Base-by-base conservation (phyloP, 1,284 basidiomycete genomes). In the Trichosporon faecale region DNA sequence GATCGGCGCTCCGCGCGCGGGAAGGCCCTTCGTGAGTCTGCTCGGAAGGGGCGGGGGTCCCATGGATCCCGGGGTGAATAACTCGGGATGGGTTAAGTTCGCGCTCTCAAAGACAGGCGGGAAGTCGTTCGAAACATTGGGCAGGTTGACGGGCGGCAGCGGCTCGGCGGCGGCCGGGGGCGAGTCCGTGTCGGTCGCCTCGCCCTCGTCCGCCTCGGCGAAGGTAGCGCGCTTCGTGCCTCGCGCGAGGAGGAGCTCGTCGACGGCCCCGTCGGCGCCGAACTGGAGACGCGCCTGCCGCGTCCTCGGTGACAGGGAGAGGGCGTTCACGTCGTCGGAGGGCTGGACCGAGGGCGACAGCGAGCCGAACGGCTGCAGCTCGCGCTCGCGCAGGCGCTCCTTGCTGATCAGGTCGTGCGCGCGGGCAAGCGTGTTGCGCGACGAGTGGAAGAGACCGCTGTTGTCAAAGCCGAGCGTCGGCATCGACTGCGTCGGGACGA, bases 81-180 rank as follows among this genome's bases (percentile, higher is more conserved):
- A 71, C 57, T 77, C 76, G 2, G 79, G 79, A 23, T 80, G 77
- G 4, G 79, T 71, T 49, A 78, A 67, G 2, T 72, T 60, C 0
- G 80, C 74, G 11, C 75, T 73, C 18, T 61, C 69, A 67, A 82
- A 81, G 23, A 81, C 80, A 6, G 78, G 72, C 7, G 80, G 80
- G 72, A 82, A 82, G 37, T 80, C 80, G 49, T 75, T 73, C 21
- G 66, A 66, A 44, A 37, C 27, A 52, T 65, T 40, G n/a, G 64
- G 29, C 5, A 60, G 29, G 29, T 60, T 21, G 55, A 60, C 27
- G 14, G 65, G 49, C 12, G 66, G 46, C 3, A 7, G 23, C 0
- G 64, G 68, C 29, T 25, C 64, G 5, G 65, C n/a, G 4, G 63
- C 3, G 63, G 35, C 44, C 14, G 70, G 70, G 23, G 72, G 60